Conservation (phyloP, 164 flowering plant genomes). For the Vitis riparia region DNA sequence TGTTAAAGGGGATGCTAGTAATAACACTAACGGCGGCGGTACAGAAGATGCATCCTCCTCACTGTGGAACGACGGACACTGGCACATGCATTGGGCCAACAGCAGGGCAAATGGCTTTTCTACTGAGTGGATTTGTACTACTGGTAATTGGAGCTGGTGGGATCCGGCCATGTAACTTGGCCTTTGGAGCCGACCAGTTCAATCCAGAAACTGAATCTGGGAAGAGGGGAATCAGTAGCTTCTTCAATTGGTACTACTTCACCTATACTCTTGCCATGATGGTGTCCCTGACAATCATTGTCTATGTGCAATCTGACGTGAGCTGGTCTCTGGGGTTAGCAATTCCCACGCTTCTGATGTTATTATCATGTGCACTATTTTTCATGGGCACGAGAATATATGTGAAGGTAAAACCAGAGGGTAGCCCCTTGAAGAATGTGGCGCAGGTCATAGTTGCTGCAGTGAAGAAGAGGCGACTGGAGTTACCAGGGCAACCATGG, state of each 20-base stretch:
- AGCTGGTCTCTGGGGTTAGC: slow-evolving; percentile 43
- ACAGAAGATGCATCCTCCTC: slow-evolving; percentile 34
- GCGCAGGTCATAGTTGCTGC: slow-evolving; percentile 36
- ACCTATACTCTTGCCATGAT: slow-evolving; percentile 40
- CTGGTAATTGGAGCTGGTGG: slow-evolving; percentile 42
- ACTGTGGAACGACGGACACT: slow-evolving; percentile 16
- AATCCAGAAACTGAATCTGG: slow-evolving; percentile 43
- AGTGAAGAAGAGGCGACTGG: slow-evolving; percentile 27
- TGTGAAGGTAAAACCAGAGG: slow-evolving; percentile 40
- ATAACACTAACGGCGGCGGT: slow-evolving; percentile 39
- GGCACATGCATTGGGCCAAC: slow-evolving; percentile 31
- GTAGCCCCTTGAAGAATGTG: slow-evolving; percentile 36
- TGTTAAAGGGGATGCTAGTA: slow-evolving; percentile 36
- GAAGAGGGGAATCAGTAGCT: slow-evolving; percentile 41
- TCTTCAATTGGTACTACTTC: slow-evolving; percentile 55
- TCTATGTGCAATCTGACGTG: slow-evolving; percentile 41
- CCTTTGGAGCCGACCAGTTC: slow-evolving; percentile 53
- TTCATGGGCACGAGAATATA: slow-evolving; percentile 39
- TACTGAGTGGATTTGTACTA: slow-evolving; percentile 25
- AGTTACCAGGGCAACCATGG: slow-evolving; percentile 11
- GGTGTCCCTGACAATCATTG: slow-evolving; percentile 42
- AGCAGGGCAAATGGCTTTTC: slow-evolving; percentile 33
- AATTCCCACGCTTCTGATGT: slow-evolving; percentile 38
- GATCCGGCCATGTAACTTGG: slow-evolving; percentile 46
- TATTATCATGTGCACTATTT: slow-evolving; percentile 29